Evolutionary conservation across 1,284 basidiomycete genomes (phyloP), one percentile per base, ranked within the genome.

Genomic region (Pascua guehoae): DNA sequence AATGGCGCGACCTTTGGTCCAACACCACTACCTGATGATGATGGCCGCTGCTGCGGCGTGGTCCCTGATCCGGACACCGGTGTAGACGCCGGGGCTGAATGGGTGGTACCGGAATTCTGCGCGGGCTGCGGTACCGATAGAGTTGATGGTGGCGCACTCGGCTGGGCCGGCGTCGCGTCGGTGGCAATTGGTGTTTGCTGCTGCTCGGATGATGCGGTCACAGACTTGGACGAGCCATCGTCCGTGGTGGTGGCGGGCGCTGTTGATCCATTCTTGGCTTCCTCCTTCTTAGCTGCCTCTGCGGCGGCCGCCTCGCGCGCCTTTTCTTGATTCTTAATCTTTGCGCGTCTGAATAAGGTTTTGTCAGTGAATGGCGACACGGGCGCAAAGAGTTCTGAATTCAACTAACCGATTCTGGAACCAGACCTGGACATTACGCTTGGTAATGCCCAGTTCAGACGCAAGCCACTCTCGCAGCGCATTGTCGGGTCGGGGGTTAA

Each of bases 381-480:
- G 5, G 12, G 40, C 32, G 49, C 17, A 15, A 15, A 10, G 16
- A 4, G 17, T 17, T n/a, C 39, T 51, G 48, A 46, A 17, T 15
- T 12, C 3, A 4, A 77, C 79, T 64, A 66, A 88, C 87, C 89
- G 83, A 74, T 93, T 93, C 77, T 92, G 90, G 76, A 93, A 93
- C 90, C 90, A 91, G 43, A 94, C 92, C 83, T 97, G 93, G 2
- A 97, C 89, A 45, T 91, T 91, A 59, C 93, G 81, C 24, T 91
- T 85, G 17, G 89, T 90, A 91, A 97, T 97, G 62, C 86, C 87
- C 49, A 96, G 84, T 77, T 91, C 82, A 9, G 81, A 79, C 0
- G 91, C 88, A 49, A 97, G 83, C 63, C 84, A 81, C 71, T 88
- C 89, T 64, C 93, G 83, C 47, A 88, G 79, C 14, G 82, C 79